Percentiles rank a stretch among this genome's conserved stretches.
Conservation (phyloP, 1,284 basidiomycete genomes). For the Irpex sp. region DNA sequence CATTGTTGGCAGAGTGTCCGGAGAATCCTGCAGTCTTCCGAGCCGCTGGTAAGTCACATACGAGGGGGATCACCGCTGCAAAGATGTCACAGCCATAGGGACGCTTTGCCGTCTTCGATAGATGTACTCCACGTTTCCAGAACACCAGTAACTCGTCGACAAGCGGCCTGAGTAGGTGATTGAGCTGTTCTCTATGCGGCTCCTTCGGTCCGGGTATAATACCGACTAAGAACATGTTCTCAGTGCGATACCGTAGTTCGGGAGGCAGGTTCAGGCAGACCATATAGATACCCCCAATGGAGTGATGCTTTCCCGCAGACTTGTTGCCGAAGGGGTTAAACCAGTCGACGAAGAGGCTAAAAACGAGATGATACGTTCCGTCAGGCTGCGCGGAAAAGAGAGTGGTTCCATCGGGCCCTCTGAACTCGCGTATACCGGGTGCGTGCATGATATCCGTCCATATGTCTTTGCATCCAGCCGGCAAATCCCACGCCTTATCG, state of each 20-base stretch:
- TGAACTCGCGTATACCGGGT: not conserved
- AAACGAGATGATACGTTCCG: conserved; percentile 14
- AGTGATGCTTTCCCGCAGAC: conserved; percentile 18
- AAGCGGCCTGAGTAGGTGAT: conserved; percentile 30
- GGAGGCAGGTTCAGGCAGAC: conserved; percentile 23
- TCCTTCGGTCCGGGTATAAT: conserved; percentile 33
- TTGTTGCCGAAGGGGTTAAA: conserved; percentile 26
- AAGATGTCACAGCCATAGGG: conserved; percentile 22
- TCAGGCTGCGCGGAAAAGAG: not conserved
- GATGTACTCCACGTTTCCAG: conserved; percentile 27
- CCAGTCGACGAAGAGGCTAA: conserved; percentile 24
- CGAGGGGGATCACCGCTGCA: conserved; percentile 20
- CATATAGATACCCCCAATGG: conserved; percentile 1
- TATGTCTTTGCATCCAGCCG: not conserved
- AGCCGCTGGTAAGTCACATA: conserved; percentile 30
- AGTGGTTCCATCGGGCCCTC: not conserved
- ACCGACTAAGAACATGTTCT: conserved; percentile 27
- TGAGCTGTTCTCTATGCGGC: conserved; percentile 27
- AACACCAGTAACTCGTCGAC: conserved; percentile 26
- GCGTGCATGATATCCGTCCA: not conserved
- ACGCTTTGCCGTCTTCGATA: conserved; percentile 20
- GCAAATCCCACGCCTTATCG: not conserved
- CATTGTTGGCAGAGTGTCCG: conserved; percentile 1
- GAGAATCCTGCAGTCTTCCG: conserved; percentile 20
- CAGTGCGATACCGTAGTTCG: conserved; percentile 18